Base-by-base conservation (phyloP, 805 yeast species). In the Yarrowia sp. region DNA sequence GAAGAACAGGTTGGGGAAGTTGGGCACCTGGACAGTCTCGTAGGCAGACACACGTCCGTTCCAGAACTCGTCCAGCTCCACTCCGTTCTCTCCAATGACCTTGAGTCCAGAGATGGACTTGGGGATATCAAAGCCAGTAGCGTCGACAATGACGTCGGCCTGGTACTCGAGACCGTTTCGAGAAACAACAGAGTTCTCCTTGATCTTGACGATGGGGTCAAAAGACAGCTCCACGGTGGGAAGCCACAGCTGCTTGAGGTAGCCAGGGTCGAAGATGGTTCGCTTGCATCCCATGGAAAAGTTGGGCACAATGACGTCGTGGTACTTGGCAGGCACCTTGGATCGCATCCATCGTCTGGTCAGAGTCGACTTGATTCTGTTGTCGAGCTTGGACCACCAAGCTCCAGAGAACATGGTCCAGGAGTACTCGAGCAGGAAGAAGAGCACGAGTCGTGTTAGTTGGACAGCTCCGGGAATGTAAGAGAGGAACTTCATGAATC, bases 141-240 rank as follows among this genome's bases (percentile, higher is more conserved):
- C 70, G 9, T 70, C 70, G 19, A 70, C 38, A 34, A 70, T 69
- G 40, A 70, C 52, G 49, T 70, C 72, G n/a, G 71, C 70, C 15
- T 66, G 72, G 43, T 70, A 70, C 39, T 60, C 39, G 14, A 60
- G 68, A 17, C 72, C 72, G 24, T 39, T 34, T 19, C 52, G 40
- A 14, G 72, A 67, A 44, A 66, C 66, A 20, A 70, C 71, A 8
- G 46, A 42, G 34, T 69, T 17, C 49, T 70, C 71, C 34, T 52
- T 53, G n/a, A 70, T 68, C 40, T 43, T 44, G 33, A 44, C 69
- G 40, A 70, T 64, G 15, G 68, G 56, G 43, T 69, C 71, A 34
- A 61, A 67, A 34, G 67, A 19, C n/a, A 70, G 68, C n/a, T 43
- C 46, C 30, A 70, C 52, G 53, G 47, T 69, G 36, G 24, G 66